Conservation (phyloP, 148 eudicot species). For the Tetragonia tetragonoides region DNA sequence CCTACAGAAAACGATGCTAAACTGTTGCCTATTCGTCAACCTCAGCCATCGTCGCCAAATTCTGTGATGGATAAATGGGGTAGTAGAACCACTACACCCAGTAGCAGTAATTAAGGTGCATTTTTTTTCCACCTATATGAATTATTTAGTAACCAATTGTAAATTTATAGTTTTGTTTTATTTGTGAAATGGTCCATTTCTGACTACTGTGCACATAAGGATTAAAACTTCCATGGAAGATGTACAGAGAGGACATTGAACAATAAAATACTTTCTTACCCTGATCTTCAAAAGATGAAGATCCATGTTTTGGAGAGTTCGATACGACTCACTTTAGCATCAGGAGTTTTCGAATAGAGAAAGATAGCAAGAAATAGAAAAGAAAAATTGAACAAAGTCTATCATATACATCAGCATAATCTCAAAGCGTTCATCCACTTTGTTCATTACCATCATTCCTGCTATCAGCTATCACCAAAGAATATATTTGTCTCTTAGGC, state of each 20-base stretch:
- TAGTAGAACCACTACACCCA: conserved; percentile 42
- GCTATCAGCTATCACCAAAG: too few species aligned
- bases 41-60: conserved; percentile 35
- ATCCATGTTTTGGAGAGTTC: too few species aligned
- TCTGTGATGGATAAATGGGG: conserved; percentile 51
- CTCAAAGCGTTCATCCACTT: too few species aligned
- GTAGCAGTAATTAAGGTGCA: conserved; percentile 30
- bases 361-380: too few species aligned
- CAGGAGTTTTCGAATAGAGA: too few species aligned
- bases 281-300: neutral
- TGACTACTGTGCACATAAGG: conserved; percentile 16
- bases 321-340: too few species aligned
- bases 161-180: neutral
- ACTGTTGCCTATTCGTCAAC: conserved; percentile 24
- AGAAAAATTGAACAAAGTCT: too few species aligned
- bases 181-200: neutral
- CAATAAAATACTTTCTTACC: neutral
- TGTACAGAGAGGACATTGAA: conserved; percentile 15
- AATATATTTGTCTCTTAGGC: too few species aligned
- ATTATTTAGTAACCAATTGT: neutral
- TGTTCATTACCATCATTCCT: too few species aligned
- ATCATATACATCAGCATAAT: too few species aligned
- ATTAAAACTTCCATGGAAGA: conserved; percentile 3
- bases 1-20: conserved; percentile 30
- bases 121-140: neutral